Conservation (phyloP, 768 basidiomycete genomes). For the Leccinum disarticulatum region DNA sequence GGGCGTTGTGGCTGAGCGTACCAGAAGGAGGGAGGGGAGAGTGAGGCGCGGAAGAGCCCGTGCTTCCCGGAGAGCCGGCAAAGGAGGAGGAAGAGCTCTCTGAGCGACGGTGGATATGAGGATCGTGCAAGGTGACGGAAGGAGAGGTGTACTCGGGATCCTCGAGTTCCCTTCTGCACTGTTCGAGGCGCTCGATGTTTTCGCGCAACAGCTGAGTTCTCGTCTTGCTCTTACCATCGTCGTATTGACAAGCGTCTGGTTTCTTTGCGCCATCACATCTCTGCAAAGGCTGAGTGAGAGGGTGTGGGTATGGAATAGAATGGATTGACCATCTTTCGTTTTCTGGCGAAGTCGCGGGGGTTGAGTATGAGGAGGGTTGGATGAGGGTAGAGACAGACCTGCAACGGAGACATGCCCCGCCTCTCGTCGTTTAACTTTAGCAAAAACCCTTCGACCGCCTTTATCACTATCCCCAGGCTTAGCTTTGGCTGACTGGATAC, state of each 20-base stretch:
- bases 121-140: slow-evolving; percentile 69
- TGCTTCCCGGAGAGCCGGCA: slow-evolving; percentile 48
- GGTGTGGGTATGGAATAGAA: background rate
- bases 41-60: slow-evolving; percentile 52
- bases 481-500: no score
- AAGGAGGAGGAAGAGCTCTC: slow-evolving; percentile 57
- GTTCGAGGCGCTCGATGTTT: slow-evolving; percentile 70
- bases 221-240: slow-evolving; percentile 83
- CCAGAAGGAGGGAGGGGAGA: slow-evolving; percentile 60
- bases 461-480: no score
- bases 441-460: no score
- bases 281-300: slow-evolving; percentile 37
- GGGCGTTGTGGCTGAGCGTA: slow-evolving; percentile 24
- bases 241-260: slow-evolving; percentile 71
- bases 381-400: slow-evolving; percentile 41
- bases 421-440: no score
- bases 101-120: slow-evolving; percentile 44
- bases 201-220: slow-evolving; percentile 78
- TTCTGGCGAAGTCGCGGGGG: slow-evolving; percentile 39
- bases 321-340: slow-evolving; percentile 63
- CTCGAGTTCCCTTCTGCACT: slow-evolving; percentile 71
- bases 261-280: slow-evolving; percentile 78
- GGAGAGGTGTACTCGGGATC: slow-evolving; percentile 70
- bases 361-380: slow-evolving; percentile 14
- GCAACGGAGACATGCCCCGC: slow-evolving; percentile 72